A percentile compares a stretch with the other conserved stretches of the same genome.
Evolutionary conservation across 345 rosid genomes (phyloP).

Genomic region (Orychophragmus violaceus): DNA sequence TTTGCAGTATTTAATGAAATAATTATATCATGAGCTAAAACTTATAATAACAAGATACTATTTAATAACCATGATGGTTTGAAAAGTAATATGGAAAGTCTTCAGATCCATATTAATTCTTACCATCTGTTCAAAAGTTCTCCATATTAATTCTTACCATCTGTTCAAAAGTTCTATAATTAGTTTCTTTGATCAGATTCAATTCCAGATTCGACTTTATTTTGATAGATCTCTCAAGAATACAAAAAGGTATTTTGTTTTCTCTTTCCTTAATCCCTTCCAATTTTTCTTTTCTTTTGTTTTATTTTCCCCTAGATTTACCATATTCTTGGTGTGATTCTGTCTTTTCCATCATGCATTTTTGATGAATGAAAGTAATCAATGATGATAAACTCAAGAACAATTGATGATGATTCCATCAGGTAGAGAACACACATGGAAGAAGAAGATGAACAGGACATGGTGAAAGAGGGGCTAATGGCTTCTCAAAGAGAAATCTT

Average conservation of each 20-base stretch:
- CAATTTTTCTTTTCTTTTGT: neutral
- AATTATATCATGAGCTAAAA: too few relatives aligned
- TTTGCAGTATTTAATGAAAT: too few relatives aligned
- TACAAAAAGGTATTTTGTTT: neutral
- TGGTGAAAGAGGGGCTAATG: constrained; percentile 30
- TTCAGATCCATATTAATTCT: neutral
- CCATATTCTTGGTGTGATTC: neutral
- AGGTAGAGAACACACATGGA: constrained; percentile 15
- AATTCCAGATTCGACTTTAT: neutral
- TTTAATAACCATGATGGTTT: too few relatives aligned
- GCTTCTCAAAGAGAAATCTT: constrained; percentile 40
- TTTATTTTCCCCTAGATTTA: neutral
- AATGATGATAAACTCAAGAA: neutral
- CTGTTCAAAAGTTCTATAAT: neutral
- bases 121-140: neutral
- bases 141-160: neutral
- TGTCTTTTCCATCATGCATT: neutral
- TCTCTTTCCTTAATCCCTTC: neutral
- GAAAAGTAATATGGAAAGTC: too few relatives aligned
- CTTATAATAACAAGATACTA: too few relatives aligned
- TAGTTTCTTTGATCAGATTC: neutral
- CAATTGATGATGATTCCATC: neutral
- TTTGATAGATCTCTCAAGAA: neutral
- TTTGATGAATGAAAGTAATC: neutral
- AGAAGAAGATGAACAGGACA: constrained; percentile 26